Percentiles rank a stretch among this genome's conserved stretches.
Evolutionary conservation across 495 filamentous ascomycete species (phyloP).

Genomic region (Amniculicola lignicola): DNA sequence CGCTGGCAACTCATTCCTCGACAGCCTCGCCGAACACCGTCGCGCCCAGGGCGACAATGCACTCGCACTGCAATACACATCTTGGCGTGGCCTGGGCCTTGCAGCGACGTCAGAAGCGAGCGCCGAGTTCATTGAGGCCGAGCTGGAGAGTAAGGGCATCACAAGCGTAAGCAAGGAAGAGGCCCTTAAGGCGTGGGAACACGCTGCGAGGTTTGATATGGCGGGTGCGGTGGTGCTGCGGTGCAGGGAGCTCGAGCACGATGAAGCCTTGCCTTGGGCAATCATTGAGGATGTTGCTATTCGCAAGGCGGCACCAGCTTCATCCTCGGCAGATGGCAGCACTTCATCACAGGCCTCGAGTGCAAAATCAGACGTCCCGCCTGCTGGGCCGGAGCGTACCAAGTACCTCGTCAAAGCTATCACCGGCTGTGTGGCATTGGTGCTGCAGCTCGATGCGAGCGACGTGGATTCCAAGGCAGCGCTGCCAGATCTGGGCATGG

Average conservation of each 20-base stretch:
- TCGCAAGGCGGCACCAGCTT: background rate
- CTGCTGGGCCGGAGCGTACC: slow-evolving; percentile 26
- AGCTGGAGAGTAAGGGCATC: slow-evolving; percentile 48
- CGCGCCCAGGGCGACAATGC: slow-evolving; percentile 42
- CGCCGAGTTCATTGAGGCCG: slow-evolving; percentile 45
- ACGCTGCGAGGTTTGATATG: slow-evolving; percentile 39
- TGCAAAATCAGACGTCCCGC: background rate
- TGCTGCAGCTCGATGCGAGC: slow-evolving; percentile 25
- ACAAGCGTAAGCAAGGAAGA: slow-evolving; percentile 45
- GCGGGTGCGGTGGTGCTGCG: slow-evolving; percentile 44
- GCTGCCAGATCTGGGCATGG: slow-evolving; percentile 45
- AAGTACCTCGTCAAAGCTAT: slow-evolving; percentile 34
- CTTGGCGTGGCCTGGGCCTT: slow-evolving; percentile 49
- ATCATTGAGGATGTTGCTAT: background rate
- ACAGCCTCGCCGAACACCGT: slow-evolving; percentile 41
- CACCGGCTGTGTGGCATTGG: slow-evolving; percentile 17
- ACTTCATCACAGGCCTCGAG: background rate
- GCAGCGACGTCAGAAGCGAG: slow-evolving; percentile 25
- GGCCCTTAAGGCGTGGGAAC: slow-evolving; percentile 45
- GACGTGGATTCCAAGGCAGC: slow-evolving; percentile 42
- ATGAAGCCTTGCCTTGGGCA: background rate
- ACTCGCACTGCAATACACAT: slow-evolving; percentile 46
- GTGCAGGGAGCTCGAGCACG: background rate
- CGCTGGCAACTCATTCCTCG: slow-evolving; percentile 43
- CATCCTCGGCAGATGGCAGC: background rate